A percentile compares a stretch with the other conserved stretches of the same genome.
These are phyloP conservation scores for Anastatica hierochuntica DNA, from an alignment of 345 rosid genomes.

Conservation along the genomic window DNA sequence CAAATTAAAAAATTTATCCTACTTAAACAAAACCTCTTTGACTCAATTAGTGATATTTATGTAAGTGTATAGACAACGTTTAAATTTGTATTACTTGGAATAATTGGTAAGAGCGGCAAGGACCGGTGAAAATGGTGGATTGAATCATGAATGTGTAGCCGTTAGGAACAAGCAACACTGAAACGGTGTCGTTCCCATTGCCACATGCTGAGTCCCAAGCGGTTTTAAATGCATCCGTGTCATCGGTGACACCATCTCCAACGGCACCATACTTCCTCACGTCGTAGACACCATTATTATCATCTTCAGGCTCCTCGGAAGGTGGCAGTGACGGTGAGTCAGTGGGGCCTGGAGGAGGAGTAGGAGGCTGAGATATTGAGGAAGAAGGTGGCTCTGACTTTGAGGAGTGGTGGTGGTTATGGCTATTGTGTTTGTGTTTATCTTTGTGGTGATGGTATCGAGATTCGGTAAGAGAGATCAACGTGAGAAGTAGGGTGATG, in stretches of 20 bases:
- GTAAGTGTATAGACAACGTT: too few species aligned
- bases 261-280: slow-evolving; percentile 66
- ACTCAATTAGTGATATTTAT: not conserved
- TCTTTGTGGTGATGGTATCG: slow-evolving; percentile 39
- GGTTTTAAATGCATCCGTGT: slow-evolving; percentile 73
- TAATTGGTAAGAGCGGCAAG: slow-evolving; percentile 53
- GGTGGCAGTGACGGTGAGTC: slow-evolving; percentile 29
- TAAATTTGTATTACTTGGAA: slow-evolving; percentile 46
- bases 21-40: not conserved
- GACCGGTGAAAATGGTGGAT: slow-evolving; percentile 88
- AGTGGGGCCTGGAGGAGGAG: slow-evolving; percentile 32
- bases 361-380: slow-evolving; percentile 24
- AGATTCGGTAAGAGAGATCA: slow-evolving; percentile 32
- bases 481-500: slow-evolving; percentile 21
- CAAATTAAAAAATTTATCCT: too few species aligned
- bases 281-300: slow-evolving; percentile 30
- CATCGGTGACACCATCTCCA: slow-evolving; percentile 69
- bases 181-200: slow-evolving; percentile 10
- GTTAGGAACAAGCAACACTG: slow-evolving; percentile 46
- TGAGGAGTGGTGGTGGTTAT: slow-evolving; percentile 23
- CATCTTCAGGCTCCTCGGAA: slow-evolving; percentile 25
- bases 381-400: slow-evolving; percentile 22
- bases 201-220: slow-evolving; percentile 78
- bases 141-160: slow-evolving; percentile 70
- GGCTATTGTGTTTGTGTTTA: slow-evolving; percentile 31